Evolutionary conservation across 1,139 yeast species (phyloP).

Genomic region (Hemisphaericaspora subhashii): DNA sequence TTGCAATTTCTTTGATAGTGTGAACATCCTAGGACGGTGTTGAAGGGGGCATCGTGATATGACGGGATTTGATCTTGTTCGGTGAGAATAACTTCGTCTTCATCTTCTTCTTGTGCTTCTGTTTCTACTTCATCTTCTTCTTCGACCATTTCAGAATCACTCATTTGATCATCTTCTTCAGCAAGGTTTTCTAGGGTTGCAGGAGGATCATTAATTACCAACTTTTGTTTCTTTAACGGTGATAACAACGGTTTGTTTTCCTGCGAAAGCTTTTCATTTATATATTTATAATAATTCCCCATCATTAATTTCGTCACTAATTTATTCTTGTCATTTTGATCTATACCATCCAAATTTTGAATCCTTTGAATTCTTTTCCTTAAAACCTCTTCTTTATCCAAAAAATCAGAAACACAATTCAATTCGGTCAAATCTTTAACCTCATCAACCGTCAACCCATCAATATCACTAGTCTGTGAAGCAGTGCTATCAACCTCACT

Average conservation of each 20-base stretch:
- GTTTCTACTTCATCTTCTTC: constrained; percentile 18
- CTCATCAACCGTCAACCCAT: constrained; percentile 40
- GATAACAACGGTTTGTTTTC: constrained; percentile 17
- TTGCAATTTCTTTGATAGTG: constrained; percentile 88
- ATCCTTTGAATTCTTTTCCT: constrained; percentile 60
- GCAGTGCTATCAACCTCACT: constrained; percentile 24
- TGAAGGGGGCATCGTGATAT: constrained; percentile 37
- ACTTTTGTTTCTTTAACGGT: constrained; percentile 19
- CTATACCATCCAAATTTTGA: constrained; percentile 41
- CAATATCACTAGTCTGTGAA: constrained; percentile 31
- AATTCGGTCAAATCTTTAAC: constrained; percentile 38
- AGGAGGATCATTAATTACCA: constrained; percentile 17
- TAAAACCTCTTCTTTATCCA: constrained; percentile 48
- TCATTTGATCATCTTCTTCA: constrained; percentile 17
- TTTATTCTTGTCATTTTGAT: constrained; percentile 58
- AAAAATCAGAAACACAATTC: constrained; percentile 47
- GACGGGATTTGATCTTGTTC: constrained; percentile 52
- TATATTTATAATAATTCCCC: constrained; percentile 59
- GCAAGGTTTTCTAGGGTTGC: constrained; percentile 2
- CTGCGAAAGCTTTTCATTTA: constrained; percentile 30
- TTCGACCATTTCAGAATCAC: constrained; percentile 19
- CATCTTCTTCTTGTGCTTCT: constrained; percentile 18
- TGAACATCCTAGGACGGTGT: constrained; percentile 63
- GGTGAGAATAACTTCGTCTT: constrained; percentile 44
- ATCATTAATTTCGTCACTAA: constrained; percentile 77